Conservation (phyloP, 1,284 basidiomycete species). For the Trichosporon sp. region DNA sequence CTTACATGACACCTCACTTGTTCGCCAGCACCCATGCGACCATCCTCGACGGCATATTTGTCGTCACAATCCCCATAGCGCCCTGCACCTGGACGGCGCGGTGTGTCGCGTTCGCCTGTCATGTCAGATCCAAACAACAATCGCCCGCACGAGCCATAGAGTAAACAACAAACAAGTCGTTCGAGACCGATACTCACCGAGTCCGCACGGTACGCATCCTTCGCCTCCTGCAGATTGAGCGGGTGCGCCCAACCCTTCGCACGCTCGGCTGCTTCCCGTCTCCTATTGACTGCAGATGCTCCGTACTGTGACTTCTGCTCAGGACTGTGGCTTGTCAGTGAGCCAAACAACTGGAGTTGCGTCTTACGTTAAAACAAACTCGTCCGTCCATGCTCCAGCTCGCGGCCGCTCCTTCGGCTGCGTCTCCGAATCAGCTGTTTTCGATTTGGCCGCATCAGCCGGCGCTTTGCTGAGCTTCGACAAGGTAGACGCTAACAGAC, state of each 20-base stretch:
- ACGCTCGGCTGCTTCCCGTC: constrained; percentile 6
- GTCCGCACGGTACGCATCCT: constrained; percentile 28
- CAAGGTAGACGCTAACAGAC: constrained; percentile 15
- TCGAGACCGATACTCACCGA: constrained; percentile 17
- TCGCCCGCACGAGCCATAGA: background rate
- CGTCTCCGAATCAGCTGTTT: constrained; percentile 1
- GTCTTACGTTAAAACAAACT: constrained; percentile 18
- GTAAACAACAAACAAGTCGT: background rate
- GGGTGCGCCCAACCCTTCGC: constrained; percentile 5
- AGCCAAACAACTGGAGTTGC: background rate
- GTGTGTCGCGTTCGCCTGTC: background rate
- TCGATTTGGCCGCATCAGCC: background rate
- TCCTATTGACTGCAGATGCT: constrained; percentile 1
- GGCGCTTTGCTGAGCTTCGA: constrained; percentile 6
- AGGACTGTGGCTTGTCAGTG: constrained; percentile 6
- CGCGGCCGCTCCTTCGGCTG: constrained; percentile 11
- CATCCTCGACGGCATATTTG: constrained; percentile 13
- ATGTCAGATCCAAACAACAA: background rate
- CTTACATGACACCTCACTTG: background rate
- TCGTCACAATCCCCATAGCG: constrained; percentile 18
- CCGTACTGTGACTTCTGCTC: constrained; percentile 16
- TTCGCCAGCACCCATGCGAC: constrained; percentile 12
- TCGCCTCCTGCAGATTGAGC: constrained; percentile 28
- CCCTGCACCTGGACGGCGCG: constrained; percentile 9
- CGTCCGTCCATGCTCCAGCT: constrained; percentile 16